Conservation (phyloP, 2,329 filamentous ascomycete genomes). For the Hymenotorrendiella dingleyae region DNA sequence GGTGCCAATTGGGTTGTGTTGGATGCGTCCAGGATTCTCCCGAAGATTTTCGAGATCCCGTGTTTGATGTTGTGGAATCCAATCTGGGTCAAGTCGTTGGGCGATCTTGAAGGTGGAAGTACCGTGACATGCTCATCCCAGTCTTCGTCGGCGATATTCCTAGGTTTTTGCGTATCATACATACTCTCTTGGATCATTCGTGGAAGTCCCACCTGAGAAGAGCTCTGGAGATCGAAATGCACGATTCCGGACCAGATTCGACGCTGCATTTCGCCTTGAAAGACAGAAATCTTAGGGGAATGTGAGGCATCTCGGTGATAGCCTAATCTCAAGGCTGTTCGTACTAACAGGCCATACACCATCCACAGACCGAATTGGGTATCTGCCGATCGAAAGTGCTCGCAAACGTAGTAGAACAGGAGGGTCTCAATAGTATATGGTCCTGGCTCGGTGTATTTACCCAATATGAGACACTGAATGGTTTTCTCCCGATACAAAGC, state of each 20-base stretch:
- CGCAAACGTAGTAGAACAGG: conserved; percentile 45
- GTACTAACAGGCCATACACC: conserved; percentile 43
- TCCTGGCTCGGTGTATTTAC: conserved; percentile 45
- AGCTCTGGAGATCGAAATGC: conserved; percentile 57
- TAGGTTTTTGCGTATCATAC: conserved; percentile 54
- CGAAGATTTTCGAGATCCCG: conserved; percentile 42
- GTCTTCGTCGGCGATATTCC: conserved; percentile 60
- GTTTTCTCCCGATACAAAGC: conserved; percentile 43
- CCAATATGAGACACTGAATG: conserved; percentile 45
- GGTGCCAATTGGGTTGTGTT: conserved; percentile 42
- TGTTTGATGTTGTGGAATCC: conserved; percentile 48
- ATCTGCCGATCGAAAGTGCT: conserved; percentile 45
- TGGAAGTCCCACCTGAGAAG: conserved; percentile 63
- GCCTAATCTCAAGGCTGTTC: conserved; percentile 52
- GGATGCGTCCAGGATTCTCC: conserved; percentile 44
- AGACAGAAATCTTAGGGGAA: conserved; percentile 41
- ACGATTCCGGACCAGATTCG: conserved; percentile 48
- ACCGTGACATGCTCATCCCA: conserved; percentile 49
- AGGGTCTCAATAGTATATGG: conserved; percentile 45
- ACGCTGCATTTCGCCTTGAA: conserved; percentile 56
- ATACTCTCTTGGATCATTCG: conserved; percentile 59
- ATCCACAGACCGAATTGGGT: conserved; percentile 50
- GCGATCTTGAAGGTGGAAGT: conserved; percentile 50
- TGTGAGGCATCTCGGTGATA: conserved; percentile 50
- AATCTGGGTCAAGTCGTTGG: conserved; percentile 50